These are phyloP conservation scores for Ceriops tagal DNA, from an alignment of 345 rosid genomes.

Conservation along the genomic window DNA sequence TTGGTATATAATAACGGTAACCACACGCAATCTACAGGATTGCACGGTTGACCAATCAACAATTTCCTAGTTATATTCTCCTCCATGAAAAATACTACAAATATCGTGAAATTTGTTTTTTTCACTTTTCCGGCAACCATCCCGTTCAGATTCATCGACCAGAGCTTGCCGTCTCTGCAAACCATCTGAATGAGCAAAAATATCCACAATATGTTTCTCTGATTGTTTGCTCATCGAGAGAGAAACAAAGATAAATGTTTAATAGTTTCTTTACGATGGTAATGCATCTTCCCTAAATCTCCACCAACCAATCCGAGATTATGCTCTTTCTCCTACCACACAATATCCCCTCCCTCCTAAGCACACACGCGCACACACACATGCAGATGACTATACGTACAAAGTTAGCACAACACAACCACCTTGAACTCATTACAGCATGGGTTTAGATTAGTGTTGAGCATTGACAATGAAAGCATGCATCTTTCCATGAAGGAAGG, in stretches of 20 bases:
- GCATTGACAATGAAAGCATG: no score
- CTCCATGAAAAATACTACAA: background rate
- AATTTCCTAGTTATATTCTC: no score
- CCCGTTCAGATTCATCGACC: background rate
- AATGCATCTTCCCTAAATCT: background rate
- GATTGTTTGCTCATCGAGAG: background rate
- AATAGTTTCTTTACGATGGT: background rate
- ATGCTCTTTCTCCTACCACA: no score
- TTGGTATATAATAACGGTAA: background rate
- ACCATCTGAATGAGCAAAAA: constrained; percentile 4
- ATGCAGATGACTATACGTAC: background rate
- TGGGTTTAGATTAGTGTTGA: no score
- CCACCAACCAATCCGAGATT: no score
- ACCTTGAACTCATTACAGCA: no score
- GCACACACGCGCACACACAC: no score
- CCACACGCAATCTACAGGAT: background rate
- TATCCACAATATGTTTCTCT: background rate
- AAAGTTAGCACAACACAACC: no score
- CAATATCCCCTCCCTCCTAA: no score
- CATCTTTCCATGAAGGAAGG: no score
- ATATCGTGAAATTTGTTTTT: background rate
- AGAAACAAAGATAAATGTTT: background rate
- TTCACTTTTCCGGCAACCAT: background rate
- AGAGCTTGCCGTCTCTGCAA: background rate
- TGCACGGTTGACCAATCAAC: background rate